Percentiles rank a stretch among this genome's conserved stretches.
Conservation (phyloP, 1,284 basidiomycete species). For the Lignosus rhinocerotis region DNA sequence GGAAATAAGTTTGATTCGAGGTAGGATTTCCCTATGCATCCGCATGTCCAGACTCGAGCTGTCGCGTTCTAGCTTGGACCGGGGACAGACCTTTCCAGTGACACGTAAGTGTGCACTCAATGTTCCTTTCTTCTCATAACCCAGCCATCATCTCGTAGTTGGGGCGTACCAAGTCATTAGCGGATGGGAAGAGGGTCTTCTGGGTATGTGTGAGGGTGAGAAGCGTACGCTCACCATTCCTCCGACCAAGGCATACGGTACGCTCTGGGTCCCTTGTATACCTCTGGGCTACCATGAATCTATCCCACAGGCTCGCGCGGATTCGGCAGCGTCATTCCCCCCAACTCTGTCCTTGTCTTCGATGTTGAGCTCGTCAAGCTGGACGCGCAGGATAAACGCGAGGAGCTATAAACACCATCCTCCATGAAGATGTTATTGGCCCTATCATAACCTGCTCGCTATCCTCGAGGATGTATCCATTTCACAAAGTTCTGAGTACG, state of each 20-base stretch:
- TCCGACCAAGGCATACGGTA: constrained; percentile 77
- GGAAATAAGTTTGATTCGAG: constrained; percentile 86
- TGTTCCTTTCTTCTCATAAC: not conserved
- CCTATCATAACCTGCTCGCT: not conserved
- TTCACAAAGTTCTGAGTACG: no score
- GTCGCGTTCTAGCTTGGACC: constrained; percentile 52
- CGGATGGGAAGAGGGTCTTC: constrained; percentile 80
- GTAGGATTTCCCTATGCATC: constrained; percentile 32
- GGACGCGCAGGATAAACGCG: constrained; percentile 35
- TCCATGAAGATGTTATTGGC: not conserved
- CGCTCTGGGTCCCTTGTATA: constrained; percentile 34
- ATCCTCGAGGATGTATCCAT: not conserved
- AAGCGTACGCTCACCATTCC: constrained; percentile 92
- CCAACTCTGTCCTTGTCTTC: constrained; percentile 85
- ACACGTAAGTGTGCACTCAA: constrained; percentile 49
- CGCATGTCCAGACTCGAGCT: not conserved
- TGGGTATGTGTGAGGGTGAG: constrained; percentile 88
- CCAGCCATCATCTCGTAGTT: constrained; percentile 45
- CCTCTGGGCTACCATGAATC: not conserved
- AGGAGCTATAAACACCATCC: constrained; percentile 38
- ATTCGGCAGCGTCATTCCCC: constrained; percentile 78
- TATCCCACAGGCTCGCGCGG: constrained; percentile 66
- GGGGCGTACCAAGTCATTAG: constrained; percentile 80
- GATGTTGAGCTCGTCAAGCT: constrained; percentile 79
- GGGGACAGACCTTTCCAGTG: constrained; percentile 64